phyloP scores from a whole-genome alignment of 495 filamentous ascomycete species.

The Trichoderma orchidacearum region DNA sequence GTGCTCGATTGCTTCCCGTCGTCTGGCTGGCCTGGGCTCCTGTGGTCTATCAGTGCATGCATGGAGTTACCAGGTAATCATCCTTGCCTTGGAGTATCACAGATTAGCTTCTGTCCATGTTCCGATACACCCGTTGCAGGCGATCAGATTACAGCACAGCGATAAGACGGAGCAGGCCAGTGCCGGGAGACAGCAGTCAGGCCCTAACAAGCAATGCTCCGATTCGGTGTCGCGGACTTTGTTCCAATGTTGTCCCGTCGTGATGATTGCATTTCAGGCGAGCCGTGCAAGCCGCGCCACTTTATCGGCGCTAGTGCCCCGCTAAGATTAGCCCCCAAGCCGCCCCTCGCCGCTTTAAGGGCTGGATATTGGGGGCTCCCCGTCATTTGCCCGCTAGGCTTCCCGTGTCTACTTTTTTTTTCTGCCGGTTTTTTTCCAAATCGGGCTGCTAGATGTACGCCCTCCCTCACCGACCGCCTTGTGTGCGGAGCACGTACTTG shows the following conservation, averaged over 20 bases:
- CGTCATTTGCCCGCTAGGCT: neutral
- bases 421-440: neutral
- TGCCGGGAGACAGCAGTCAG: neutral
- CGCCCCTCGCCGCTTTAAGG: neutral
- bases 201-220: neutral
- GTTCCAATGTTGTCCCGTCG: too few species aligned
- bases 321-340: too few species aligned
- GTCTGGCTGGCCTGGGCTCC: neutral
- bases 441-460: neutral
- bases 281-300: neutral
- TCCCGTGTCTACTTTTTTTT: neutral
- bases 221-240: neutral
- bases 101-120: neutral
- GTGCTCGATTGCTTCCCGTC: neutral
- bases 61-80: neutral
- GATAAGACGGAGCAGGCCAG: neutral
- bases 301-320: neutral
- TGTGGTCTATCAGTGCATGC: neutral
- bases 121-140: neutral
- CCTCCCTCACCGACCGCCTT: neutral
- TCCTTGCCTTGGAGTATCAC: neutral
- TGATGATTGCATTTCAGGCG: neutral
- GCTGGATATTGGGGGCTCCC: neutral
- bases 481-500: too few species aligned
- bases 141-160: neutral